These are phyloP conservation scores for Thymus mandschuricus DNA, from an alignment of 257 asterid genomes.

Conservation along the genomic window DNA sequence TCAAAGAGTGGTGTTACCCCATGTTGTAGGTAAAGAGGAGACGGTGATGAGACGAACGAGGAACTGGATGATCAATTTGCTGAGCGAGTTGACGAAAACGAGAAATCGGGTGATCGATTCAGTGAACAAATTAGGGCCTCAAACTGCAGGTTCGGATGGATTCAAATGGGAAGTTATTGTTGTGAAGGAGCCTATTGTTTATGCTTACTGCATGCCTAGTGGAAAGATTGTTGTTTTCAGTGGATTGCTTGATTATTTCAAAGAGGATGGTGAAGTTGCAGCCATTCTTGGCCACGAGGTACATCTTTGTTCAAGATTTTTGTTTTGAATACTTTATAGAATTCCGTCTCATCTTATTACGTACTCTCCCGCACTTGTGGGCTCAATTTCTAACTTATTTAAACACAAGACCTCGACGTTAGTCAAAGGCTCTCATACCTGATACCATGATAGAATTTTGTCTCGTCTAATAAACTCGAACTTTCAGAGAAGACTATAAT, in stretches of 20 bases:
- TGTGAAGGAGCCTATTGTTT: conserved; percentile 69
- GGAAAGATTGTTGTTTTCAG: conserved; percentile 97
- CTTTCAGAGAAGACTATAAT: too few species aligned
- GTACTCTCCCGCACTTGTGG: too few species aligned
- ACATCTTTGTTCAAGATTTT: too few species aligned
- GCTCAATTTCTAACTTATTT: too few species aligned
- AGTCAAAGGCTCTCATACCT: too few species aligned
- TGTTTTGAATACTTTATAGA: too few species aligned
- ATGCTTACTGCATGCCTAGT: conserved; percentile 91
- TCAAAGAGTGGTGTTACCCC: conserved; percentile 27
- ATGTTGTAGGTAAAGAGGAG: conserved; percentile 39
- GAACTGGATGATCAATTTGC: conserved; percentile 81
- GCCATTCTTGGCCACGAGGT: conserved; percentile 54
- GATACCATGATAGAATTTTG: too few species aligned
- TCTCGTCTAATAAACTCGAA: too few species aligned
- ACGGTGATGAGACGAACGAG: conserved; percentile 58
- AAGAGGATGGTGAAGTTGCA: conserved; percentile 82
- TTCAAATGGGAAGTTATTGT: conserved; percentile 92
- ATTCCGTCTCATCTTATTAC: too few species aligned
- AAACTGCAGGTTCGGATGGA: conserved; percentile 70
- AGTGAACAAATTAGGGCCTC: conserved; percentile 73
- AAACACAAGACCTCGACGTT: too few species aligned
- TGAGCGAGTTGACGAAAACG: conserved; percentile 52
- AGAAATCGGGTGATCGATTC: conserved; percentile 78
- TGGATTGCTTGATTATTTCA: conserved; percentile 77